Conservation (phyloP, 1,284 basidiomycete species). For the Butyriboletus appendiculatus region DNA sequence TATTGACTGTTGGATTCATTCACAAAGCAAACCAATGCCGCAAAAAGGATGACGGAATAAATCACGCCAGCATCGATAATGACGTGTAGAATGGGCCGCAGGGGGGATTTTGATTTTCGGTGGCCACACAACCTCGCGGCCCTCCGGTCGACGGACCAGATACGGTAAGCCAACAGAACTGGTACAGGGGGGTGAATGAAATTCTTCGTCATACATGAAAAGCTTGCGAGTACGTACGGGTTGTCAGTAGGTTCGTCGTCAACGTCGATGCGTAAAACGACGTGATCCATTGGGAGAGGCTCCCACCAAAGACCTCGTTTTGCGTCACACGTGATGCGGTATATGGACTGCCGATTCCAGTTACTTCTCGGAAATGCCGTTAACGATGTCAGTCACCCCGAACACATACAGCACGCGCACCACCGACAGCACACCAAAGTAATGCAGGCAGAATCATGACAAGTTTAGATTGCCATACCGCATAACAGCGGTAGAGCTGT, state of each 20-base stretch:
- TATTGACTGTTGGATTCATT: neutral
- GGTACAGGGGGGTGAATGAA: neutral
- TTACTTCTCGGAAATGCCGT: constrained; percentile 2
- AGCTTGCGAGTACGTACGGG: neutral
- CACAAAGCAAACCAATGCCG: neutral
- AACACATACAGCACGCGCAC: neutral
- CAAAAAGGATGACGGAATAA: constrained; percentile 8
- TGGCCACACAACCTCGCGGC: neutral
- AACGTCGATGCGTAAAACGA: constrained; percentile 12
- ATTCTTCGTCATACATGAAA: neutral
- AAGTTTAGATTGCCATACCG: constrained; percentile 11
- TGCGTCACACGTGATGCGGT: neutral
- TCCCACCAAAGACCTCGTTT: constrained; percentile 4
- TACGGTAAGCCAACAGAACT: constrained; percentile 8
- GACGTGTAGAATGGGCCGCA: constrained; percentile 5
- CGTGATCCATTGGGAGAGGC: constrained; percentile 7
- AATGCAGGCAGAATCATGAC: constrained; percentile 13
- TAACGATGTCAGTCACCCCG: neutral
- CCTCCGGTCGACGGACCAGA: neutral
- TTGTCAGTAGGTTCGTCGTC: constrained; percentile 11
- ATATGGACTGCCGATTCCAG: constrained; percentile 6
- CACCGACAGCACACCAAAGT: constrained; percentile 14
- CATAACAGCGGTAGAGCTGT: constrained; percentile 17
- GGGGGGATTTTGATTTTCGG: neutral
- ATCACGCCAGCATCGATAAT: constrained; percentile 12